Base-by-base conservation (phyloP, 2,329 filamentous ascomycete genomes). In the Phialophora expanda region DNA sequence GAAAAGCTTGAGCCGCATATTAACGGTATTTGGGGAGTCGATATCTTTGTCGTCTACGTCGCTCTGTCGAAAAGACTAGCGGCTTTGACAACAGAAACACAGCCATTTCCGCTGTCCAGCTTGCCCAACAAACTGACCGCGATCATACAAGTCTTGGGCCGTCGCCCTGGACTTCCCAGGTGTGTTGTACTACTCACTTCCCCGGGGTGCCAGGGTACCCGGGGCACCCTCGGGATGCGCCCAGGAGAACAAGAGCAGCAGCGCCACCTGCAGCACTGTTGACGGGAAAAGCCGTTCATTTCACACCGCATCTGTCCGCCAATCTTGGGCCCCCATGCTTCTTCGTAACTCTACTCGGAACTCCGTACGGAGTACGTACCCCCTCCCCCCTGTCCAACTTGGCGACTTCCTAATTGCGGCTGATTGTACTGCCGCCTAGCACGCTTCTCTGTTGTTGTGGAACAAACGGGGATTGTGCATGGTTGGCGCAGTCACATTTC, bases 1-100 rank as follows among this genome's bases (percentile, higher is more conserved):
- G 38, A n/a, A 44, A 44, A 44, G 38, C 38, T 44, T 44, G 38
- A 44, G 38, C 38, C 38, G 38, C 38, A 44, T 17, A n/a, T 44
- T n/a, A 44, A 41, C 38, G 38, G 38, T n/a, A 41, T n/a, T 41
- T 11, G 12, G 38, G 38, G 38, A 8, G 38, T 7, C 1, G 5
- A n/a, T n/a, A 44, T 14, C 3, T 44, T n/a, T 44, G 38, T n/a
- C 38, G 38, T n/a, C 38, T 7, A n/a, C 38, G 38, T 44, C 38
- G 17, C 6, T 17, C 34, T 44, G 17, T 44, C 38, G 8, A 3
- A 44, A 8, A n/a, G 6, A 20, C 6, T 17, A 41, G 5, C 12
- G 34, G 34, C 38, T 2, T 8, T 20, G 38, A n/a, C 38, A 44
- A 3, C 6, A 4, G n/a, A n/a, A 8, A 44, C 38, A 41, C 38